Base-by-base conservation (phyloP, 805 yeast species). In the Wickerhamomyces xylosicus region DNA sequence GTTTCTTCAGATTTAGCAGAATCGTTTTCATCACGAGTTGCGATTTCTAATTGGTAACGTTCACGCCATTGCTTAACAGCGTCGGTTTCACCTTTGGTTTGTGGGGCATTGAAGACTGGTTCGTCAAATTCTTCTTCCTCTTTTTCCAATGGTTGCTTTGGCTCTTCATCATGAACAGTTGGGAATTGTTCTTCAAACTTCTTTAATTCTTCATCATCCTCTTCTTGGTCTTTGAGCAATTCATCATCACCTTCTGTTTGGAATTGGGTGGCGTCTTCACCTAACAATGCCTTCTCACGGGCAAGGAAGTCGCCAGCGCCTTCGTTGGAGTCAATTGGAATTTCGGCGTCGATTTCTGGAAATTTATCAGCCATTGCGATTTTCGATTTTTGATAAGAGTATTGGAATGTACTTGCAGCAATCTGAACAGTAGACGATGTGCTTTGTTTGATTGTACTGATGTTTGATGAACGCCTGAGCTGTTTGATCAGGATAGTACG, bases 41-140 rank as follows among this genome's bases (percentile, higher is more conserved):
- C 66, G 44, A 90, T 79, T 58, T 87, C 95, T 42, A 82, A 67
- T 36, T 77, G 82, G 53, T 86, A 74, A 51, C 86, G 79, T 51
- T 77, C 79, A 56, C 74, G 78, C 98, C 98, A 90, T 56, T 80
- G 85, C 50, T 66, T 59, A 37, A 77, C 58, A 22, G 79, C 77
- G 49, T 69, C 73, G 27, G 86, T 72, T 43, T 77, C 80, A 25
- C 29, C 29, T 8, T 25, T 11, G 5, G 43, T 52, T 36, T 49
- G 51, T 36, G 54, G 47, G 22, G 57, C 43, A 33, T 56, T 45
- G 43, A 49, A 52, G 18, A 40, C 48, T 5, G 57, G 48, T 40
- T 53, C 60, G 32, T 53, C 66, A 31, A 65, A 64, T 35, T 69
- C 73, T 2, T 67, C 72, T 6, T 63, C 71, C n/a, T 60, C 67